These are phyloP conservation scores for Mortierella polycephala DNA, from an alignment of 371 early-diverging fungal genomes.

Conservation along the genomic window DNA sequence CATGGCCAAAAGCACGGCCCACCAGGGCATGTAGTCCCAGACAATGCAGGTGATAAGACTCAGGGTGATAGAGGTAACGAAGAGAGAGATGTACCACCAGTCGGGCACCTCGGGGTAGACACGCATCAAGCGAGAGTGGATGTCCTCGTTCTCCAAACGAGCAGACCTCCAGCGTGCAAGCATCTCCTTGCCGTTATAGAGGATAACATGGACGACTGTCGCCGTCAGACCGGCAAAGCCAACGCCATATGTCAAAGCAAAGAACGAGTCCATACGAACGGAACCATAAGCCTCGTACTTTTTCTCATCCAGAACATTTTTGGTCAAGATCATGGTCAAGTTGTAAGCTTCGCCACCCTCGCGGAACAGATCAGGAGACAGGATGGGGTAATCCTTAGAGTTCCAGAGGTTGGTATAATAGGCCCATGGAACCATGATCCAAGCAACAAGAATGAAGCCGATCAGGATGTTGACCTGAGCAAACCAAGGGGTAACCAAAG, in stretches of 20 bases:
- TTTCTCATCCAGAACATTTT: slow-evolving; percentile 54
- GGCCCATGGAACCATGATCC: slow-evolving; percentile 44
- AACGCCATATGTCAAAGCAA: slow-evolving; percentile 57
- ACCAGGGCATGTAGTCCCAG: slow-evolving; percentile 61
- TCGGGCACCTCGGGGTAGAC: slow-evolving; percentile 72
- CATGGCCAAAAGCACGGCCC: slow-evolving; percentile 63
- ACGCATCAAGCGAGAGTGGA: slow-evolving; percentile 77
- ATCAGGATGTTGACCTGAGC: slow-evolving; percentile 51
- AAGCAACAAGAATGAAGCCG: slow-evolving; percentile 43
- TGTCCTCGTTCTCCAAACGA: slow-evolving; percentile 70
- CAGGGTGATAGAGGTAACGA: slow-evolving; percentile 53
- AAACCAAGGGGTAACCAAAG: slow-evolving; percentile 48
- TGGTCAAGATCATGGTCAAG: slow-evolving; percentile 18
- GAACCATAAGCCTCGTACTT: slow-evolving; percentile 63
- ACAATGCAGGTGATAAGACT: slow-evolving; percentile 60
- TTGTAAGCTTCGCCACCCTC: slow-evolving; percentile 18
- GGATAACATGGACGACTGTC: slow-evolving; percentile 68
- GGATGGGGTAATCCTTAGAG: slow-evolving; percentile 43
- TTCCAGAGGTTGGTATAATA: slow-evolving; percentile 49
- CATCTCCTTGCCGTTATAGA: slow-evolving; percentile 75
- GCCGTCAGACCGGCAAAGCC: slow-evolving; percentile 59
- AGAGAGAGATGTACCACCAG: slow-evolving; percentile 63
- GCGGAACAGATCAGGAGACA: slow-evolving; percentile 25
- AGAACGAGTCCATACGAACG: slow-evolving; percentile 68
- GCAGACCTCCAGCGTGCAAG: slow-evolving; percentile 63